Evolutionary conservation across 306 rosid genomes (phyloP), one percentile per base, ranked within the genome.

Genomic region (Glycine latifolia): DNA sequence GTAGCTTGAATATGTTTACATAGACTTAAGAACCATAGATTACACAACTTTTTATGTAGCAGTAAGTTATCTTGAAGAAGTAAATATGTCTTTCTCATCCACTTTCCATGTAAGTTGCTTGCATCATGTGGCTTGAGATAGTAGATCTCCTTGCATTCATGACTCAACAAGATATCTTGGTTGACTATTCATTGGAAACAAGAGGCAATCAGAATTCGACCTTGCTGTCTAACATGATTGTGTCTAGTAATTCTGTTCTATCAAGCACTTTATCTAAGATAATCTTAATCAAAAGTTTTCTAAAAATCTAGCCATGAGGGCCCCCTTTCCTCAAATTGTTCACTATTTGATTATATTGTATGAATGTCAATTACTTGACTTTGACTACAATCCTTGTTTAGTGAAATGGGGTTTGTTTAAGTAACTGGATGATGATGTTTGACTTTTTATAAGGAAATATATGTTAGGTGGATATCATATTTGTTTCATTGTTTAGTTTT

Each of bases 331-430:
- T 43, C 8, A n/a, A 17, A 62, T 62, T 43, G 6, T 73, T 33
- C 50, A 16, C 75, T 65, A 52, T 59, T 13, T 55, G 76, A 54
- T 63, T 69, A 39, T 26, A 26, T 26, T 26, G 31, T 74, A 39
- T 53, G 82, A 70, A 37, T 76, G 67, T 41, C 59, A 54, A 71
- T 37, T 85, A 52, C 71, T 76, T 79, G 80, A 56, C 41, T 37
- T 48, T 12, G 56, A 49, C 63, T 11, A 35, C 26, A 58, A 33
- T 43, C 17, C 67, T 50, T 53, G 63, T 67, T 53, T 53, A 44
- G 50, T 81, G 65, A 71, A 81, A 61, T 67, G 14, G 9, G 10
- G 12, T 35, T 35, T 63, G 59, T 73, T 59, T 74, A 33, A 81
- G 2, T 11, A 26, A 52, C 10, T 63, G 17, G 71, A 44, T 69